Conservation (phyloP, 306 rosid genomes). For the Malus fusca region DNA sequence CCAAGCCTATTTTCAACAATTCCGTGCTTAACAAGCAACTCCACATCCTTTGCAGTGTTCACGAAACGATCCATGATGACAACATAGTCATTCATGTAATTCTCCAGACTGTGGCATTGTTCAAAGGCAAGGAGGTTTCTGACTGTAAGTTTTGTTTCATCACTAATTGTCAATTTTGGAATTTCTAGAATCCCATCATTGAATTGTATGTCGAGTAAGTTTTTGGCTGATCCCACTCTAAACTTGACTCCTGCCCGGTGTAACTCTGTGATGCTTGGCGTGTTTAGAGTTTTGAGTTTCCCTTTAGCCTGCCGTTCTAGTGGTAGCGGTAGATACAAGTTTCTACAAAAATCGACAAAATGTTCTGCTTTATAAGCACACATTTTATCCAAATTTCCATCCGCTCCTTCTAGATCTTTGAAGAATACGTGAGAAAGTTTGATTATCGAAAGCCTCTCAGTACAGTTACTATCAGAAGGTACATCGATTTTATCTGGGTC, state of each 20-base stretch:
- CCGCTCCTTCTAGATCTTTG: neutral
- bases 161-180: too few species aligned
- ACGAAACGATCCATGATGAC: conserved; percentile 7
- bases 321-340: conserved; percentile 14
- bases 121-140: too few species aligned
- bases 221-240: neutral
- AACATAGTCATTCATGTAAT: conserved; percentile 1
- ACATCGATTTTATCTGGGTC: neutral
- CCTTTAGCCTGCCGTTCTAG: neutral
- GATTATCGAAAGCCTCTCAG: neutral
- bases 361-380: conserved; percentile 1
- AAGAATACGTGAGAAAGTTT: conserved; percentile 16
- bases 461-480: neutral
- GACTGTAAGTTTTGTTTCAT: too few species aligned
- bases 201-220: neutral
- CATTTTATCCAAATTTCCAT: neutral
- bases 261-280: conserved; percentile 2
- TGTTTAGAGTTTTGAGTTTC: neutral
- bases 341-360: conserved; percentile 28
- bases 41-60: neutral
- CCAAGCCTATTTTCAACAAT: neutral
- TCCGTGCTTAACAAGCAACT: conserved; percentile 4
- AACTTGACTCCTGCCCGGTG: neutral
- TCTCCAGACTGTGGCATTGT: neutral
- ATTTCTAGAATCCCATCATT: too few species aligned